Conservation (phyloP, 176 grass and related monocot species). For the Tillandsia fasciculata region DNA sequence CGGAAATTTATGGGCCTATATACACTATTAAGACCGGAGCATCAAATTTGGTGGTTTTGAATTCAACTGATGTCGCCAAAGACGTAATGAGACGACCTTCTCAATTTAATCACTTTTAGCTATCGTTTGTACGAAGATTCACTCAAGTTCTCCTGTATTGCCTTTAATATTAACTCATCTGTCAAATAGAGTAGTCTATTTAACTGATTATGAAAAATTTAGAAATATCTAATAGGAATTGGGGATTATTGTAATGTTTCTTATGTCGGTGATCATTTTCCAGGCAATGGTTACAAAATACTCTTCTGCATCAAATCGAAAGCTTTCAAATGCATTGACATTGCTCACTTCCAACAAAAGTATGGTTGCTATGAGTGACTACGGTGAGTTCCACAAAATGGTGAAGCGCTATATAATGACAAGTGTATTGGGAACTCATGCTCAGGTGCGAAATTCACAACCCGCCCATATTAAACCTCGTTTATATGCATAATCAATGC, state of each 20-base stretch:
- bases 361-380: slow-evolving; percentile 80
- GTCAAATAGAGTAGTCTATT: too few species aligned
- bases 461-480: background rate
- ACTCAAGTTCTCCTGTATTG: too few species aligned
- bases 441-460: slow-evolving; percentile 38
- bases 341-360: slow-evolving; percentile 58
- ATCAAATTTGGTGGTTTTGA: slow-evolving; percentile 59
- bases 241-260: background rate
- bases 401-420: slow-evolving; percentile 74
- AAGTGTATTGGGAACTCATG: slow-evolving; percentile 49
- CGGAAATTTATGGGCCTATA: slow-evolving; percentile 66
- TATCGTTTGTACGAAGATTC: too few species aligned
- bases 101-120: background rate
- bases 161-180: too few species aligned
- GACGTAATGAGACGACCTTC: slow-evolving; percentile 27
- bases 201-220: too few species aligned
- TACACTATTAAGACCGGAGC: slow-evolving; percentile 64
- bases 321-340: slow-evolving; percentile 63
- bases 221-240: too few species aligned
- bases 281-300: slow-evolving; percentile 84
- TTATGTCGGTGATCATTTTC: background rate
- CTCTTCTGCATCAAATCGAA: slow-evolving; percentile 65
- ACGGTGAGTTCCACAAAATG: slow-evolving; percentile 69
- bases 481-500: background rate
- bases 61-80: slow-evolving; percentile 70